These are phyloP conservation scores for Backusella australiensis DNA, from an alignment of 192 early-diverging fungal species.

Conservation along the genomic window DNA sequence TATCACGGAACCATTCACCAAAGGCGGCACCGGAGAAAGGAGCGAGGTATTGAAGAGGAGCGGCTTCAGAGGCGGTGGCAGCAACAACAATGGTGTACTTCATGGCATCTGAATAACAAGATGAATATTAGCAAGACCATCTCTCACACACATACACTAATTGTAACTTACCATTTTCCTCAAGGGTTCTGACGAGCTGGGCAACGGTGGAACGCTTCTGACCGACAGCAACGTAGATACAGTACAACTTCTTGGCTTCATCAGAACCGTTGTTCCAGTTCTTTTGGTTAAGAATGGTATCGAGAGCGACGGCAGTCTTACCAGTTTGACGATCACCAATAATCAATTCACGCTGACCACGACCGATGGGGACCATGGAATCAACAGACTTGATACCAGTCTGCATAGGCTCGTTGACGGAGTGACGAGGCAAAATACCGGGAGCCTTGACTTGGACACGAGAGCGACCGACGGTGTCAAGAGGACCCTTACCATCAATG, in stretches of 20 bases:
- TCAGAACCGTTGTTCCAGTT: conserved; percentile 94
- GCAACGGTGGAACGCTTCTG: conserved; percentile 99
- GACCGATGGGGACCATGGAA: conserved; percentile 99
- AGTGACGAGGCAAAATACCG: conserved; percentile 98
- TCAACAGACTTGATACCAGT: conserved; percentile 99
- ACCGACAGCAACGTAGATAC: conserved; percentile 98
- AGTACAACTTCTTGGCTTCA: conserved; percentile 98
- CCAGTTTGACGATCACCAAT: conserved; percentile 99
- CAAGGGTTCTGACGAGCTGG: conserved; percentile 97
- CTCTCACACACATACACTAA: not conserved
- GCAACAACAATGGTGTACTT: conserved; percentile 99
- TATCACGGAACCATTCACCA: conserved; percentile 99
- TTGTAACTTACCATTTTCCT: conserved; percentile 68
- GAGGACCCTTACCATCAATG: conserved; percentile 98
- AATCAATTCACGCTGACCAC: conserved; percentile 99
- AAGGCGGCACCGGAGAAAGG: conserved; percentile 98
- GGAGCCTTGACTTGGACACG: conserved; percentile 99
- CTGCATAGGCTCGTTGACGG: conserved; percentile 99
- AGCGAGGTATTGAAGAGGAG: conserved; percentile 97
- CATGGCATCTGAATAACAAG: conserved; percentile 60
- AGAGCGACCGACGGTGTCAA: conserved; percentile 78
- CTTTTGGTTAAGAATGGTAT: conserved; percentile 99
- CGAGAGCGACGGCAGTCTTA: conserved; percentile 97
- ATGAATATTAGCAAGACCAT: not conserved
- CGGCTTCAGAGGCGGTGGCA: conserved; percentile 98